Evolutionary conservation across 2,329 filamentous ascomycete species (phyloP).

Genomic region (Sporothrix brunneoviolacea): DNA sequence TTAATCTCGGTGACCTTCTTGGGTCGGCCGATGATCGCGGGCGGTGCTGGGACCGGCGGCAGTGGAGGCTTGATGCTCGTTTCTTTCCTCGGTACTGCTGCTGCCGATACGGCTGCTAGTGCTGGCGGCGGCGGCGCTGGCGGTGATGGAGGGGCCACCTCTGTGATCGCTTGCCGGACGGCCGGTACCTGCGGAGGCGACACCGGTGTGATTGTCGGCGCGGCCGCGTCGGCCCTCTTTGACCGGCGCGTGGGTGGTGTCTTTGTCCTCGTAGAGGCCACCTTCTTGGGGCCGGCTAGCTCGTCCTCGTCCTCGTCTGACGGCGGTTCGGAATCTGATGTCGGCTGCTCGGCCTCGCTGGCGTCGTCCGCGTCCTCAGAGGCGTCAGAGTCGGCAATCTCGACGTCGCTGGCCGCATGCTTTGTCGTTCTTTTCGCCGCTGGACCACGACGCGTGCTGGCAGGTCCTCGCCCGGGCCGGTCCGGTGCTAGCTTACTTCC

Average conservation of each 20-base stretch:
- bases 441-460: neutral
- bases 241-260: neutral
- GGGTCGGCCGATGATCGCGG: neutral
- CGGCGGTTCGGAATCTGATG: constrained; percentile 1
- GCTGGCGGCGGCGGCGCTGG: neutral
- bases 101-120: neutral
- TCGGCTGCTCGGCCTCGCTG: neutral
- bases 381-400: constrained; percentile 10
- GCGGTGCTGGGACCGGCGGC: neutral
- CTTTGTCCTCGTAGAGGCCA: neutral
- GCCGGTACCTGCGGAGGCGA: neutral
- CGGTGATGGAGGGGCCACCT: neutral
- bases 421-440: neutral
- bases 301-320: constrained; percentile 3
- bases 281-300: neutral
- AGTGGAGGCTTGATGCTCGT: constrained; percentile 4
- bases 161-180: no score
- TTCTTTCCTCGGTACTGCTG: constrained; percentile 2
- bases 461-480: neutral
- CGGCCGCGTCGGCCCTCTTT: neutral
- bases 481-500: neutral
- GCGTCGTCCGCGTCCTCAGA: neutral
- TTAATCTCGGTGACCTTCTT: constrained; percentile 13
- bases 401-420: neutral
- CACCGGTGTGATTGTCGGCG: neutral